phyloP scores from a whole-genome alignment of 2,329 filamentous ascomycete genomes.

The Clonostachys sp. region DNA sequence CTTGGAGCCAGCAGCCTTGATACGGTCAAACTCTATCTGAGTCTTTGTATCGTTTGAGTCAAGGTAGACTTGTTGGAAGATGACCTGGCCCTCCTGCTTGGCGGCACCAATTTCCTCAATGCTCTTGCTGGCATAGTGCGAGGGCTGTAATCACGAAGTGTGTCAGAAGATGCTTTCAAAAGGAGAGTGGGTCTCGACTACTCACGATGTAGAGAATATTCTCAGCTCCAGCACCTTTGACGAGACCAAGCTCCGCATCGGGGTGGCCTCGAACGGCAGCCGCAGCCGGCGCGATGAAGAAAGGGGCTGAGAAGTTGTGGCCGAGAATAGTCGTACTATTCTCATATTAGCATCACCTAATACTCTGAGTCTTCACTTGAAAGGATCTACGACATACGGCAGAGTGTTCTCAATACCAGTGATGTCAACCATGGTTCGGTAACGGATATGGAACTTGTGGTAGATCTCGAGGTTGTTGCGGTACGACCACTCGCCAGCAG shows the following conservation, averaged over 20 bases:
- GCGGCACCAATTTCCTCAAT: conserved; percentile 30
- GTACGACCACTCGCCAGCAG: conserved; percentile 50
- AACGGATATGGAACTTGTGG: conserved; percentile 39
- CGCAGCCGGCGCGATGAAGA: conserved; percentile 48
- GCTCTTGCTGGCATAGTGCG: conserved; percentile 21
- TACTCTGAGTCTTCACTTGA: too few species aligned
- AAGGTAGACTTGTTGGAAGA: conserved; percentile 31
- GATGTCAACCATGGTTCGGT: conserved; percentile 45
- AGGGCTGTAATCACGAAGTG: conserved; percentile 13
- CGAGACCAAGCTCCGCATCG: conserved; percentile 42
- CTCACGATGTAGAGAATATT: conserved; percentile 44
- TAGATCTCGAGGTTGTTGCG: conserved; percentile 53
- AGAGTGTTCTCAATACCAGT: conserved; percentile 34
- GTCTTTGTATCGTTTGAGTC: conserved; percentile 24
- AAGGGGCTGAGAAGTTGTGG: conserved; percentile 47
- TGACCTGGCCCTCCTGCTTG: conserved; percentile 25
- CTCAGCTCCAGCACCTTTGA: conserved; percentile 39
- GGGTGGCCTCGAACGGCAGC: conserved; percentile 36
- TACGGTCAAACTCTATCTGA: conserved; percentile 18
- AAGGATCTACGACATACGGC: not conserved
- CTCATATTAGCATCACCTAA: too few species aligned
- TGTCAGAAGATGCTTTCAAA: not conserved
- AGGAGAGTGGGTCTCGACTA: not conserved
- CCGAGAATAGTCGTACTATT: conserved; percentile 42
- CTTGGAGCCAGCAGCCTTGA: conserved; percentile 23